phyloP scores from a whole-genome alignment of 2,329 filamentous ascomycete genomes.

The Epicoccum nigrum region DNA sequence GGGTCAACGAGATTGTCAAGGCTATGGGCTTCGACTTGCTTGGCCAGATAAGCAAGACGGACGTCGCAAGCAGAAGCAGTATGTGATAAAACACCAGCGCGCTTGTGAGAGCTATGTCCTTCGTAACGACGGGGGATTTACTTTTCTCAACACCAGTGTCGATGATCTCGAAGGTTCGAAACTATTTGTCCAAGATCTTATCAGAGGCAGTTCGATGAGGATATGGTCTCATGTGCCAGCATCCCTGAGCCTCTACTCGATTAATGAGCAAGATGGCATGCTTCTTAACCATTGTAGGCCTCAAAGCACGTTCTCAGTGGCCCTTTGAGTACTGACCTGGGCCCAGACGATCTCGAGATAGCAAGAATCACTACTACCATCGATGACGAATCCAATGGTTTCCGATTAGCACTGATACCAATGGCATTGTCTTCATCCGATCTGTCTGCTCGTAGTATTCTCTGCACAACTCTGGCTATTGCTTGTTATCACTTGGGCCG shows the following conservation, averaged over 20 bases:
- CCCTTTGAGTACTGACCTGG: constrained; percentile 40
- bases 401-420: constrained; percentile 54
- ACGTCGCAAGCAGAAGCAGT: constrained; percentile 48
- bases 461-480: constrained; percentile 55
- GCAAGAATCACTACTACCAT: constrained; percentile 57
- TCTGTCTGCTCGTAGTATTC: constrained; percentile 47
- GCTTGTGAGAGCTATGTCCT: background rate
- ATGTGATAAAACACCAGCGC: constrained; percentile 25
- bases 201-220: background rate
- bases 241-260: background rate
- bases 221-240: background rate
- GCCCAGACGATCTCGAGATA: constrained; percentile 49
- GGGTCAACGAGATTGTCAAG: constrained; percentile 51
- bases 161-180: constrained; percentile 21
- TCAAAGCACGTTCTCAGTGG: too few species aligned
- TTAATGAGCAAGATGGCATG: constrained; percentile 29
- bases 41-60: constrained; percentile 59
- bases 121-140: constrained; percentile 13
- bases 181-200: background rate
- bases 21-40: constrained; percentile 55
- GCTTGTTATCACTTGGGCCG: constrained; percentile 53
- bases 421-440: constrained; percentile 51
- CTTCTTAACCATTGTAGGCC: constrained; percentile 4
- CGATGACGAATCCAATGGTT: constrained; percentile 54
- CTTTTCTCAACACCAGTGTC: constrained; percentile 27